Evolutionary conservation across 2,329 filamentous ascomycete species (phyloP).

Genomic region (Blumeriella jaapii): DNA sequence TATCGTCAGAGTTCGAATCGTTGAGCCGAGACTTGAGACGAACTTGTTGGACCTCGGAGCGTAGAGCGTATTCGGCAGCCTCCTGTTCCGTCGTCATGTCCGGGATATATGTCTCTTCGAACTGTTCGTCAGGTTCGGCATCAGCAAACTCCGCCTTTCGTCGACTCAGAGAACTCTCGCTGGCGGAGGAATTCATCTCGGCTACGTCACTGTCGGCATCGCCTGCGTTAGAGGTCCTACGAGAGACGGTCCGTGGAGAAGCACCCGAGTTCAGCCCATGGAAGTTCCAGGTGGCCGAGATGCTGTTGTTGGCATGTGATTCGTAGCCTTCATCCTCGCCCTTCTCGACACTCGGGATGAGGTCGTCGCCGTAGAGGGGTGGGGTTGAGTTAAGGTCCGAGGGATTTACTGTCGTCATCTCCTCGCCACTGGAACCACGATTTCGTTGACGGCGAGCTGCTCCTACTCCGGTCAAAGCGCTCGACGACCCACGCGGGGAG

Average conservation of each 20-base stretch:
- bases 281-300: too few relatives aligned
- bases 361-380: constrained; percentile 9
- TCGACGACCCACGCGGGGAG: constrained; percentile 86
- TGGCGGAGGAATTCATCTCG: constrained; percentile 24
- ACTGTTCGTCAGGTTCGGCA: constrained; percentile 13
- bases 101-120: constrained; percentile 14
- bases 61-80: too few relatives aligned
- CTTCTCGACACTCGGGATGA: constrained; percentile 7
- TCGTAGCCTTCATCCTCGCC: constrained; percentile 26
- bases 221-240: too few relatives aligned
- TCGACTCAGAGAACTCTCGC: constrained; percentile 11
- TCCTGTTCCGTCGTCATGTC: too few relatives aligned
- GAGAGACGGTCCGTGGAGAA: too few relatives aligned
- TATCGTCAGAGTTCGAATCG: too few relatives aligned
- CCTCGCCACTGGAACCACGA: constrained; percentile 38
- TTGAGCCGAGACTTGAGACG: too few relatives aligned
- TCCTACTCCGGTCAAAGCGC: constrained; percentile 69
- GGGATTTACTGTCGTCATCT: constrained; percentile 22
- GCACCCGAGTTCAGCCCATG: too few relatives aligned
- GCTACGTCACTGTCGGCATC: constrained; percentile 23
- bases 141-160: constrained; percentile 22
- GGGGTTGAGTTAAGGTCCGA: constrained; percentile 19
- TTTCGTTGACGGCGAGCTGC: constrained; percentile 56
- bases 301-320: too few relatives aligned
- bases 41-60: too few relatives aligned